These are phyloP conservation scores for Millerozyma acaciae DNA, from an alignment of 805 yeast species.

Conservation along the genomic window DNA sequence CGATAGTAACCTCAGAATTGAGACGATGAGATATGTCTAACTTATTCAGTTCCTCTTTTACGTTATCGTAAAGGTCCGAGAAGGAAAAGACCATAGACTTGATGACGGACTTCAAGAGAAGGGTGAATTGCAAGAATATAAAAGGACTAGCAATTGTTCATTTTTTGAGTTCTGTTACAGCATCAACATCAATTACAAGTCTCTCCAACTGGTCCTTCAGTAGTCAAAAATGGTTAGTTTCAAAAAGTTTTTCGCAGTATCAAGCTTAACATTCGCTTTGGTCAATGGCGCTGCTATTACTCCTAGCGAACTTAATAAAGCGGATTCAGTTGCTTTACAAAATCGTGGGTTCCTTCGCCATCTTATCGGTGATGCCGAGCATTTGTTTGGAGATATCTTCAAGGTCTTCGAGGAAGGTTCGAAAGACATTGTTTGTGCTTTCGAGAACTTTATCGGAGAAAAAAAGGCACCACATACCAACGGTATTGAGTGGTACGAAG, in stretches of 20 bases:
- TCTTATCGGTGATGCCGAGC: not conserved
- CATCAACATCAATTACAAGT: too few relatives aligned
- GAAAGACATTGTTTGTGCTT: not conserved
- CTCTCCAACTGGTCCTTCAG: too few relatives aligned
- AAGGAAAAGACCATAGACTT: too few relatives aligned
- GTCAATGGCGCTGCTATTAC: not conserved
- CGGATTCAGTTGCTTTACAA: not conserved
- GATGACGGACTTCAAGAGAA: too few relatives aligned
- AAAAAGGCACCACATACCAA: not conserved
- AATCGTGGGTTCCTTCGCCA: not conserved
- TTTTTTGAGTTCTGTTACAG: too few relatives aligned
- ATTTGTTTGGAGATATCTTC: not conserved
- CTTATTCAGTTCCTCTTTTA: too few relatives aligned
- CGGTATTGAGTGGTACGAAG: conserved; percentile 3
- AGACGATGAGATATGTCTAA: too few relatives aligned
- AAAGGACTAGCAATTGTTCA: too few relatives aligned
- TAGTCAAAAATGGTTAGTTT: not conserved
- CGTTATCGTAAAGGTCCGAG: too few relatives aligned
- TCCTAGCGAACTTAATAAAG: too few relatives aligned
- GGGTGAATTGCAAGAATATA: too few relatives aligned
- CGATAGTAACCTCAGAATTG: too few relatives aligned
- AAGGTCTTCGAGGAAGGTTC: not conserved
- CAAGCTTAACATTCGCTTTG: not conserved
- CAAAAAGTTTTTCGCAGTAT: not conserved
- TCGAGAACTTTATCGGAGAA: not conserved